Percentiles rank a stretch among this genome's conserved stretches.
phyloP scores from a whole-genome alignment of 2,329 filamentous ascomycete species.

The Aspergillus clavatus region DNA sequence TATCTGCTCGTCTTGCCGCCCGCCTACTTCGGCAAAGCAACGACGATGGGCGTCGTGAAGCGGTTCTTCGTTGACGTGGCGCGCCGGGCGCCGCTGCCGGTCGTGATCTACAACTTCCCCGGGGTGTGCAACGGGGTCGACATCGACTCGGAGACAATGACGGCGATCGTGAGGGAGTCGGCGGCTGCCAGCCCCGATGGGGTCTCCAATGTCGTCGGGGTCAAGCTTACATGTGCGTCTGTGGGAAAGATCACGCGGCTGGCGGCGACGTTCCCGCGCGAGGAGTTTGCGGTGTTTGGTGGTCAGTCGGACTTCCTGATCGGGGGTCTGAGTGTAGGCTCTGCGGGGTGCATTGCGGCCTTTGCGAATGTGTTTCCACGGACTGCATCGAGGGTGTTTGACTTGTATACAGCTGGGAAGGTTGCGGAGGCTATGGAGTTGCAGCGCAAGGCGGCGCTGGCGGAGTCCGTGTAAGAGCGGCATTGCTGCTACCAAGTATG shows the following conservation, averaged over 20 bases:
- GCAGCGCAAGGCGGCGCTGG: conserved; percentile 59
- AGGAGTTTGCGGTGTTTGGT: conserved; percentile 63
- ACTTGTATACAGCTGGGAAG: conserved; percentile 56
- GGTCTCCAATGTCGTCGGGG: conserved; percentile 54
- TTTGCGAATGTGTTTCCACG: conserved; percentile 57
- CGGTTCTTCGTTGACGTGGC: conserved; percentile 58
- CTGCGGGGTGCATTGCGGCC: conserved; percentile 53
- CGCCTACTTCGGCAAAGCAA: conserved; percentile 62
- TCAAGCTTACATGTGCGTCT: conserved; percentile 61
- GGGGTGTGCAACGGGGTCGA: conserved; percentile 65
- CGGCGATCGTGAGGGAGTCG: conserved; percentile 47
- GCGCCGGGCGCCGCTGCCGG: conserved; percentile 48
- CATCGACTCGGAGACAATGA: conserved; percentile 60
- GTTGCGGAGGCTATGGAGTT: conserved; percentile 55
- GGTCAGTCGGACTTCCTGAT: conserved; percentile 69
- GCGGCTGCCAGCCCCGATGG: conserved; percentile 31
- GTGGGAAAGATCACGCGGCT: conserved; percentile 58
- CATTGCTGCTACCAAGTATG: conserved; percentile 65
- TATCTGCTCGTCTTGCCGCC: conserved; percentile 59
- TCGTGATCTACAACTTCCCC: conserved; percentile 66
- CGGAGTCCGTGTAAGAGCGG: conserved; percentile 62
- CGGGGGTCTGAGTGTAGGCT: conserved; percentile 50
- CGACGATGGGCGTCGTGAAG: conserved; percentile 53
- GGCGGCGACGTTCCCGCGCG: conserved; percentile 48
- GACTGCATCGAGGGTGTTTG: conserved; percentile 55